Percentiles rank a stretch among this genome's conserved stretches.
These are phyloP conservation scores for Kernera saxatilis DNA, from an alignment of 345 rosid species.

Conservation along the genomic window DNA sequence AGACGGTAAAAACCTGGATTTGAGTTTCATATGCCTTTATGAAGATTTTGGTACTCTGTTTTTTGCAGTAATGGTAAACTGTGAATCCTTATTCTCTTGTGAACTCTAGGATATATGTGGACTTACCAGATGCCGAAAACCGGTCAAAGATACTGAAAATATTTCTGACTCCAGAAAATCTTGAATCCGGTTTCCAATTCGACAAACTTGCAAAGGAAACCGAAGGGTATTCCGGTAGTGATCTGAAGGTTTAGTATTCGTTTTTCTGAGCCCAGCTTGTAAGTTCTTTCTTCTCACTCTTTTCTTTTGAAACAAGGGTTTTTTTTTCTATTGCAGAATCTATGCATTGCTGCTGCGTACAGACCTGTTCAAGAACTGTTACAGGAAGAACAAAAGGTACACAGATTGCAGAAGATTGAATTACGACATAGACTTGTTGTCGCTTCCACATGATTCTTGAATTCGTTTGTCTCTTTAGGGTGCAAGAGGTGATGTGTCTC, in stretches of 20 bases:
- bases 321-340: slow-evolving; percentile 55
- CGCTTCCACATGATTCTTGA: background rate
- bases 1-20: slow-evolving; percentile 60
- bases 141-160: slow-evolving; percentile 78
- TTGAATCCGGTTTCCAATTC: slow-evolving; percentile 50
- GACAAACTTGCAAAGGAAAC: slow-evolving; percentile 75
- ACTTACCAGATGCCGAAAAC: slow-evolving; percentile 85
- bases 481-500: slow-evolving; percentile 31
- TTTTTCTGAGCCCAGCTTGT: background rate
- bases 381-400: slow-evolving; percentile 68
- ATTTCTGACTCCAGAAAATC: slow-evolving; percentile 59
- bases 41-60: background rate
- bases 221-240: slow-evolving; percentile 97
- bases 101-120: slow-evolving; percentile 68
- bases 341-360: slow-evolving; percentile 95
- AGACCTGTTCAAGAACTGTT: slow-evolving; percentile 89
- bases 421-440: background rate
- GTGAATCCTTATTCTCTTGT: too few relatives aligned
- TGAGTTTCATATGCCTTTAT: background rate
- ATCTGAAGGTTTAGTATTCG: slow-evolving; percentile 69
- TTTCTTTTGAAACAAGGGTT: slow-evolving; percentile 3
- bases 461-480: slow-evolving; percentile 34
- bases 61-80: background rate
- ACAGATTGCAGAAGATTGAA: slow-evolving; percentile 4
- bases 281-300: background rate